Evolutionary conservation across 352 stramenopile genomes (phyloP).

Genomic region (Lagenidium sp.): DNA sequence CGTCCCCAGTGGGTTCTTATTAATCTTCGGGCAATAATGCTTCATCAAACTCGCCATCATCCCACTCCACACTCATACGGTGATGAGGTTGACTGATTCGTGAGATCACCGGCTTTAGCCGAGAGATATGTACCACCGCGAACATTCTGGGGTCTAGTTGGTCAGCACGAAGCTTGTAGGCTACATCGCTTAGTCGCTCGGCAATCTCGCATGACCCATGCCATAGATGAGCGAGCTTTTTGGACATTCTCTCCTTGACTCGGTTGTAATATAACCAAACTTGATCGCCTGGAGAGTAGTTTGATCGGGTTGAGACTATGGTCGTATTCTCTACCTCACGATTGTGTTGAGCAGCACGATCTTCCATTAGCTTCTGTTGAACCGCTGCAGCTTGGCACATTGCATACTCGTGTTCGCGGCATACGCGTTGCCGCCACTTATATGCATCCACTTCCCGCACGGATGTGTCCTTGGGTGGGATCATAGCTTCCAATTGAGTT

Average conservation of each 20-base stretch:
- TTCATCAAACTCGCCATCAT: constrained; percentile 2
- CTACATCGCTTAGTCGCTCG: not conserved
- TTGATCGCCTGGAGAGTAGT: not conserved
- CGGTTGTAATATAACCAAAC: constrained; percentile 3
- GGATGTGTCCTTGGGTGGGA: not conserved
- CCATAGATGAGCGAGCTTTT: constrained; percentile 3
- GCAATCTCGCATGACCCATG: constrained; percentile 1
- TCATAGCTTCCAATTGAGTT: not conserved
- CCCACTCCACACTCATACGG: not conserved
- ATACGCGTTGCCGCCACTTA: not conserved
- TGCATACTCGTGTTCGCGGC: not conserved
- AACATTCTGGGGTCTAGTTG: not conserved
- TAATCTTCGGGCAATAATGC: constrained; percentile 3
- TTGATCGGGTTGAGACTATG: not conserved
- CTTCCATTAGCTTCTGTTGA: not conserved
- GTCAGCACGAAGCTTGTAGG: not conserved
- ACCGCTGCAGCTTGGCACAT: not conserved
- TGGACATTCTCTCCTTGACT: not conserved
- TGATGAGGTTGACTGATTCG: not conserved
- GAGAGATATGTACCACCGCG: constrained; percentile 2
- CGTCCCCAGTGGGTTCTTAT: not conserved
- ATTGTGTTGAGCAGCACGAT: not conserved
- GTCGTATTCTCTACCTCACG: not conserved
- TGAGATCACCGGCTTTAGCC: not conserved
- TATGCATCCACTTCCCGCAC: not conserved